phyloP scores from a whole-genome alignment of 2,329 filamentous ascomycete species.

The Boeremia lycopersici region DNA sequence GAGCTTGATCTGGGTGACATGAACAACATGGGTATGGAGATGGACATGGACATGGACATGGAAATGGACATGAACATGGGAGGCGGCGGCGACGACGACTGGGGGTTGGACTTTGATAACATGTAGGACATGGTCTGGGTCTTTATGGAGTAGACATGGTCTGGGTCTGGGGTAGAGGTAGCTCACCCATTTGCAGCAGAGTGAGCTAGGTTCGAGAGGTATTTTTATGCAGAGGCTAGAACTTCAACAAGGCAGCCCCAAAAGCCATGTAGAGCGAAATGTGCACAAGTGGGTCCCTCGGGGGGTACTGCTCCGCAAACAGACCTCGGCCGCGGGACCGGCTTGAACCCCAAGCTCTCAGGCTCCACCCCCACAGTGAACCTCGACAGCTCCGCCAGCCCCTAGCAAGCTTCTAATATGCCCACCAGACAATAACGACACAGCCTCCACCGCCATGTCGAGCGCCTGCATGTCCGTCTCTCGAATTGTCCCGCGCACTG shows the following conservation, averaged over 20 bases:
- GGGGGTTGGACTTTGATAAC: constrained; percentile 51
- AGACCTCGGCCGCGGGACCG: constrained; percentile 14
- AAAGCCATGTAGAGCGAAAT: background rate
- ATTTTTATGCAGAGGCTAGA: too few species aligned
- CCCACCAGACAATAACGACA: constrained; percentile 6
- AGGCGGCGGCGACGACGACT: constrained; percentile 43
- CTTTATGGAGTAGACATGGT: background rate
- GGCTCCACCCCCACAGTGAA: constrained; percentile 15
- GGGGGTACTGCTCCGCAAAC: constrained; percentile 8
- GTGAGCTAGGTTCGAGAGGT: too few species aligned
- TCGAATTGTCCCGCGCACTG: constrained; percentile 9
- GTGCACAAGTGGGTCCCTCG: constrained; percentile 7
- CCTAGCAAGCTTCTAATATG: constrained; percentile 7
- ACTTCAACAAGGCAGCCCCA: too few species aligned
- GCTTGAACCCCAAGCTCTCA: constrained; percentile 14
- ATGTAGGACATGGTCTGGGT: constrained; percentile 29
- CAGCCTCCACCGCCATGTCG: constrained; percentile 6
- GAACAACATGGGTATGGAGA: constrained; percentile 31
- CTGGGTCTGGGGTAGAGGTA: background rate
- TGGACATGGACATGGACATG: constrained; percentile 28
- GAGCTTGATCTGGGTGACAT: constrained; percentile 39
- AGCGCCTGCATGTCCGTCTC: background rate
- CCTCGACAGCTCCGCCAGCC: constrained; percentile 8
- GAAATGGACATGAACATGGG: constrained; percentile 35
- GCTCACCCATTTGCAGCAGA: background rate